Percentiles rank a stretch among this genome's conserved stretches.
Evolutionary conservation across 495 filamentous ascomycete genomes (phyloP).

Genomic region (Penicillium mononematosum): DNA sequence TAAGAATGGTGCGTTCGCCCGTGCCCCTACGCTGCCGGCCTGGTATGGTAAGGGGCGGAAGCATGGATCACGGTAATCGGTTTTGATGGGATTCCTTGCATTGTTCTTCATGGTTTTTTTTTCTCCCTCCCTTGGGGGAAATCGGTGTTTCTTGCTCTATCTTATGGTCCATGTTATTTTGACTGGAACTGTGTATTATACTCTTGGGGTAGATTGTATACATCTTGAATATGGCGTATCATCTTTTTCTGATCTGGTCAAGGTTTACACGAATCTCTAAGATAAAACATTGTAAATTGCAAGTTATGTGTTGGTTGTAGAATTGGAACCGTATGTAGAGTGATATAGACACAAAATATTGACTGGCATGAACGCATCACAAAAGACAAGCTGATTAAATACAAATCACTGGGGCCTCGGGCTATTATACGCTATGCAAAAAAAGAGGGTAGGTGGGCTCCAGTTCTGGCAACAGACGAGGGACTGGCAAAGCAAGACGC

Average conservation of each 20-base stretch:
- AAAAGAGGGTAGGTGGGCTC: slow-evolving; percentile 14
- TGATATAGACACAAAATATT: slow-evolving; percentile 15
- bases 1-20: slow-evolving; percentile 5
- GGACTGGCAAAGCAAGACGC: neutral
- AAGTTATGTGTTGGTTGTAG: neutral
- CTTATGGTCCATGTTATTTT: neutral
- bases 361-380: slow-evolving; percentile 11
- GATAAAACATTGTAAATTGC: neutral
- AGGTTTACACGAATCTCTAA: neutral
- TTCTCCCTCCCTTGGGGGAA: neutral
- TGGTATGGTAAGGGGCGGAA: slow-evolving; percentile 8
- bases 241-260: neutral
- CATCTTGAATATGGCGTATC: slow-evolving; percentile 11
- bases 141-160: slow-evolving; percentile 14
- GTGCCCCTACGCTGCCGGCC: slow-evolving; percentile 11
- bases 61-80: slow-evolving; percentile 4
- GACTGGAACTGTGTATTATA: slow-evolving; percentile 13
- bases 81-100: slow-evolving; percentile 7
- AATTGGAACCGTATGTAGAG: slow-evolving; percentile 9
- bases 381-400: slow-evolving; percentile 13
- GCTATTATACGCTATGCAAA: slow-evolving; percentile 30
- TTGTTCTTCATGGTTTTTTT: slow-evolving; percentile 9
- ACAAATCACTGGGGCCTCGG: slow-evolving; percentile 7
- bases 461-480: neutral
- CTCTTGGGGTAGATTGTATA: slow-evolving; percentile 17